phyloP scores from a whole-genome alignment of 2,329 filamentous ascomycete species.

The Cercospora berteroae region DNA sequence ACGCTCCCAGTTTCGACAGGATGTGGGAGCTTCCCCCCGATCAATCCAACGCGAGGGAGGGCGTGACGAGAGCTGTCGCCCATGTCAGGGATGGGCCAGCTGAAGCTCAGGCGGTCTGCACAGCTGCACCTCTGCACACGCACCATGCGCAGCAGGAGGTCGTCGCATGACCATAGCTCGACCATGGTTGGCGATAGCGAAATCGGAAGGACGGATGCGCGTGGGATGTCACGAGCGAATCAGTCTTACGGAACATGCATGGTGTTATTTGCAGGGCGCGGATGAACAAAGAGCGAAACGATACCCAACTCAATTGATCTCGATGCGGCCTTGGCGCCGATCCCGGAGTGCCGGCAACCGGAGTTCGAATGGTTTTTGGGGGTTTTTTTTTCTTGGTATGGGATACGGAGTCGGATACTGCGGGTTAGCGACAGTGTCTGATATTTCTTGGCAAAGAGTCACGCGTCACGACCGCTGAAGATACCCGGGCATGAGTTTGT shows the following conservation, averaged over 20 bases:
- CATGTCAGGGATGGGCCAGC: constrained; percentile 22
- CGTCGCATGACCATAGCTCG: not conserved
- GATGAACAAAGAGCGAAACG: not conserved
- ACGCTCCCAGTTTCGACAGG: constrained; percentile 31
- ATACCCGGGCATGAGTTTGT: not conserved
- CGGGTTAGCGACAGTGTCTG: not conserved
- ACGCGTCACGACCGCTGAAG: not conserved
- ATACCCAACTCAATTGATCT: not conserved
- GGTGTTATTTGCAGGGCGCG: not conserved
- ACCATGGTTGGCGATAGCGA: not conserved
- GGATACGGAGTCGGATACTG: not conserved
- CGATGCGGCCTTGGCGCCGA: not conserved
- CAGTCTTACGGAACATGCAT: not conserved
- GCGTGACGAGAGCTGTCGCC: constrained; percentile 32
- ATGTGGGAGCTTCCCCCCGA: constrained; percentile 35
- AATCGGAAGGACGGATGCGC: not conserved
- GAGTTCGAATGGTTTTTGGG: not conserved
- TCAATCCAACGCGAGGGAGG: constrained; percentile 21
- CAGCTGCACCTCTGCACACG: constrained; percentile 4
- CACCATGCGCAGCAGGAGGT: not conserved
- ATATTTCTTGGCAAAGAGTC: not conserved
- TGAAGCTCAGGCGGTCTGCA: constrained; percentile 13
- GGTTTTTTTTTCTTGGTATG: not conserved
- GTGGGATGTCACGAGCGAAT: not conserved
- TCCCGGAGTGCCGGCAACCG: not conserved